phyloP scores from a whole-genome alignment of 2,329 filamentous ascomycete genomes.

The Fusarium xylarioides region DNA sequence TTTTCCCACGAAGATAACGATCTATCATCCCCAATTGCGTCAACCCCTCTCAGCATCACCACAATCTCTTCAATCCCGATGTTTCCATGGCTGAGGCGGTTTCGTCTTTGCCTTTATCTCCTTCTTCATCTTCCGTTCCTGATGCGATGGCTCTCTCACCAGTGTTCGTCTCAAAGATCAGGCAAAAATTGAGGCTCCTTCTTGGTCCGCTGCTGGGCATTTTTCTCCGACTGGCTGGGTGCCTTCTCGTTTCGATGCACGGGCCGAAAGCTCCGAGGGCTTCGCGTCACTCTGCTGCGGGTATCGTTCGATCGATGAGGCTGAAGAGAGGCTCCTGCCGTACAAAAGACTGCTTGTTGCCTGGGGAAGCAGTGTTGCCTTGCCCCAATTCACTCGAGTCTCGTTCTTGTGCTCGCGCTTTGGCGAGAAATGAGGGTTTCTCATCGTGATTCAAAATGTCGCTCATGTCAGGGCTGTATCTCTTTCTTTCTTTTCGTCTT shows the following conservation, averaged over 20 bases:
- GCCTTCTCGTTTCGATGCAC: neutral
- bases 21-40: neutral
- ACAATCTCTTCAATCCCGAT: neutral
- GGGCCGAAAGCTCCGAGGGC: neutral
- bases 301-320: neutral
- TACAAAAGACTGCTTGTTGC: neutral
- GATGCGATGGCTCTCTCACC: neutral
- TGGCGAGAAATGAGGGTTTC: rapidly evolving
- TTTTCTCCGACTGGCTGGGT: neutral
- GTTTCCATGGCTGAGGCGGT: neutral
- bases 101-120: neutral
- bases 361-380: neutral
- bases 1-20: neutral
- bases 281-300: neutral
- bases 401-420: neutral
- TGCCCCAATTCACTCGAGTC: rapidly evolving
- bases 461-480: neutral
- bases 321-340: neutral
- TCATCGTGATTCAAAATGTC: neutral
- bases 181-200: neutral
- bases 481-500: neutral
- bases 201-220: neutral
- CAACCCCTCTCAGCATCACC: neutral
- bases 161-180: neutral
- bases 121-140: neutral